phyloP scores from a whole-genome alignment of 805 yeast species.

The Jamesozyma spencerorum region DNA sequence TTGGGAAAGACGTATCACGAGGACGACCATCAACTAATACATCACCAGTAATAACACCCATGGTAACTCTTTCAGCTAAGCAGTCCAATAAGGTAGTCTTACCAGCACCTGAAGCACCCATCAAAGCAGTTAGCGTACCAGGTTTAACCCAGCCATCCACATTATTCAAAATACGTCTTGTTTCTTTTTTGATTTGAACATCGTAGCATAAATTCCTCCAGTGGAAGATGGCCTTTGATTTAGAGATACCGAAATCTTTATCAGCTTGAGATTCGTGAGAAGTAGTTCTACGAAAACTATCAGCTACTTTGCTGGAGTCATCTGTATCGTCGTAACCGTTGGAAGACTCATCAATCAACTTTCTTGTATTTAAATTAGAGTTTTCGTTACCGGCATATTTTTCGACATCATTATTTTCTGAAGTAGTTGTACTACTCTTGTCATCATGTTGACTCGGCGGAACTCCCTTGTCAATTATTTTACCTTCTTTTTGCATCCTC shows the following conservation, averaged over 20 bases:
- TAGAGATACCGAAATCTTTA: constrained; percentile 19
- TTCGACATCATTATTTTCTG: constrained; percentile 2
- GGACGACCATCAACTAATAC: constrained; percentile 55
- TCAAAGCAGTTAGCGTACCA: constrained; percentile 68
- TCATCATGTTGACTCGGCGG: background rate
- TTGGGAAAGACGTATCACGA: constrained; percentile 48
- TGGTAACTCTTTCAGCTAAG: constrained; percentile 58
- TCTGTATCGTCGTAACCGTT: too few species aligned
- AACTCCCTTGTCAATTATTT: background rate
- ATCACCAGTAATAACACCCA: constrained; percentile 64
- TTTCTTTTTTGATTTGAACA: constrained; percentile 50
- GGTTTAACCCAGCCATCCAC: constrained; percentile 82
- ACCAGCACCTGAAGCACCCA: constrained; percentile 80
- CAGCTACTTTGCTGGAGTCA: too few species aligned
- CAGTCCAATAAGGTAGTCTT: constrained; percentile 69
- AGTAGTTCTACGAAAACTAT: background rate
- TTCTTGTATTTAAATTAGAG: too few species aligned
- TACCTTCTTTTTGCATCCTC: constrained; percentile 35
- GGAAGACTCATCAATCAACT: too few species aligned
- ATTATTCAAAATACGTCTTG: constrained; percentile 49
- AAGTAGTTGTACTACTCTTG: constrained; percentile 4
- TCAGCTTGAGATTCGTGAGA: constrained; percentile 6
- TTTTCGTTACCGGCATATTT: too few species aligned
- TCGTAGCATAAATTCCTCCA: constrained; percentile 72
- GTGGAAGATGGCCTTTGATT: constrained; percentile 48